Evolutionary conservation across 2,329 filamentous ascomycete genomes (phyloP), one percentile per base, ranked within the genome.

Genomic region (Alternaria triticimaculans): DNA sequence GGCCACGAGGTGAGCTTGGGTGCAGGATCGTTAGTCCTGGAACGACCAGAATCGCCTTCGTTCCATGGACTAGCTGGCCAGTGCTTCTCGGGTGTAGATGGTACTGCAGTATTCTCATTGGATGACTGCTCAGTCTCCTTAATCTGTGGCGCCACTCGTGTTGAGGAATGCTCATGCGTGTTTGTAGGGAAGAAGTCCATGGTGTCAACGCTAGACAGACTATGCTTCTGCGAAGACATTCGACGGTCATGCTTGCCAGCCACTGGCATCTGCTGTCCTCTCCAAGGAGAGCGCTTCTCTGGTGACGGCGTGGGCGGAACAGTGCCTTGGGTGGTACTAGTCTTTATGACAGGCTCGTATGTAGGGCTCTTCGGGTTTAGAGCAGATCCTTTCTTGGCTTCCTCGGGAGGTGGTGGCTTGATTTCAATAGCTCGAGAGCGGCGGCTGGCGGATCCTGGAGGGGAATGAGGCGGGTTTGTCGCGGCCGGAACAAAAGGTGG

Each of bases 101-200:
- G 74, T n/a, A 65, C 55, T n/a, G 48, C 58, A 6, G 58, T 65
- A 6, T 69, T 71, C 8, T 75, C 70, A 28, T 59, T 58, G 21
- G 67, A 62, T 15, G 63, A 48, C 11, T 59, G 67, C 33, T 66
- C 67, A 12, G 57, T 54, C 18, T 67, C 66, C 30, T 64, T 62
- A 14, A 49, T 48, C 20, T 63, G 65, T 4, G 77, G 77, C 5
- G 76, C 76, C 18, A 76, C 55, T 30, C 77, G 69, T 15, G 77
- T 80, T n/a, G 76, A 76, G 12, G 79, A 81, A 66, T 80, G 75
- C 65, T 81, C 79, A 30, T 81, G 78, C 10, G 80, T 78, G 50
- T 81, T 81, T 9, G 68, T 77, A 10, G 80, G 80, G 46, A 82
- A 82, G 70, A 82, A 82, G 60, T 81, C 80, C 21, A 75, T 78